Base-by-base conservation (phyloP, 2,329 filamentous ascomycete species). In the Penicillium paneum region DNA sequence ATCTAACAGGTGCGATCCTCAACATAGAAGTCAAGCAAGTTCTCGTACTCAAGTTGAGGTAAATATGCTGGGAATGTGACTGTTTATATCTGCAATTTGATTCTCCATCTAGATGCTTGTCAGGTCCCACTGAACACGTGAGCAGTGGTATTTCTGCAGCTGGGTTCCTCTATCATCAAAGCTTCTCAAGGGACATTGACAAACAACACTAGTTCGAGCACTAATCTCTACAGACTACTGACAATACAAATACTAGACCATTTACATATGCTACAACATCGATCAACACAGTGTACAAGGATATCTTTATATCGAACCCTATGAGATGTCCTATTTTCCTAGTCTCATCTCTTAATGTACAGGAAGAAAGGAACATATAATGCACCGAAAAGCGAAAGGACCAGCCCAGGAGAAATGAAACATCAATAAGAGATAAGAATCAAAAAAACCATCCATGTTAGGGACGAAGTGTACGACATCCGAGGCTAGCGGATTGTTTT, bases 401-500 rank as follows among this genome's bases (percentile, higher is more conserved):
- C 50, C 38, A 39, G 19, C 29, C 38, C 43, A 15, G 38, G n/a
- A 35, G 36, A 48, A 60, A 58, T 28, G 40, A 54, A 53, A 41
- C 29, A 31, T 28, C 47, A 48, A 34, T 24, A 36, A 48, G n/a
- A 47, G 13, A 45, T 52, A 32, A 34, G 6, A 26, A 38, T 13
- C 31, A 35, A 52, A 19, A 36, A 45, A 7, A 17, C 8, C 19
- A 26, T 24, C 15, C 11, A 26, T n/a, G 6, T 28, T 17, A 7
- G 46, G 6, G 12, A 40, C 2, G 28, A 53, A 24, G 15, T 19
- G n/a, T 8, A 24, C 40, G 50, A 53, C 24, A 39, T 46, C 61
- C 34, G 53, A 57, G 5, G 12, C 66, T 64, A 57, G 67, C 63
- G 49, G 55, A 57, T 57, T 28, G 55, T 39, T 26, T 42, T n/a